Evolutionary conservation across 805 yeast species (phyloP), one percentile per base, ranked within the genome.

Genomic region (Clavispora asparagi): DNA sequence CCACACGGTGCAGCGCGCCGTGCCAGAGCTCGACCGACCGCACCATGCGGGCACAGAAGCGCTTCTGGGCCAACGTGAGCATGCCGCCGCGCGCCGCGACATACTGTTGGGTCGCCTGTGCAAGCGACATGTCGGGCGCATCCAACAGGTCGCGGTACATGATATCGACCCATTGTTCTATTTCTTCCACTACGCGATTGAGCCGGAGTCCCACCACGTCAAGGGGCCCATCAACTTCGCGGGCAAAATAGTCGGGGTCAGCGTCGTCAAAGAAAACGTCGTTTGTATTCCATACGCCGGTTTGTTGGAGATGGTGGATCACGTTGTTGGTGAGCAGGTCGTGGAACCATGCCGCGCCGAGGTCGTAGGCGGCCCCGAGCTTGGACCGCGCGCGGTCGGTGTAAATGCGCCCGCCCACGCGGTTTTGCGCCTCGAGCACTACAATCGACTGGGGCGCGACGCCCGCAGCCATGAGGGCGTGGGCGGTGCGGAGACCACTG

Each of bases 291-390:
- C 37, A 33, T 4, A 10, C 11, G n/a, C 37, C 37, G 12, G 2
- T 9, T 10, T 33, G 13, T 14, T 10, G 13, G 13, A 33, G 37
- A n/a, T 33, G 25, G 39, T 76, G 73, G 55, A 87, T 83, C 19
- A 86, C 67, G 2, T 76, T 74, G 60, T 90, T 90, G 30, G 76
- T 71, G 35, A 88, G 64, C 0, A 90, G 80, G 53, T 88, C 96
- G 59, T 90, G 97, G 59, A 86, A 87, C 97, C 97, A 90, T 5
- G 90, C 78, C 0, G 95, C 96, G 0, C 97, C 97, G n/a, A 88
- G 52, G 60, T 89, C 96, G 55, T 84, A 83, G 3, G 65, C 57
- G 26, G 56, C 47, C 3, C 62, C 62, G 7, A 53, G 33, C n/a
- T 48, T 48, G 36, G 56, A 49, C 39, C 40, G 49, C 25, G 44